These are phyloP conservation scores for Mariannaea elegans DNA, from an alignment of 2,329 filamentous ascomycete genomes.

Conservation along the genomic window DNA sequence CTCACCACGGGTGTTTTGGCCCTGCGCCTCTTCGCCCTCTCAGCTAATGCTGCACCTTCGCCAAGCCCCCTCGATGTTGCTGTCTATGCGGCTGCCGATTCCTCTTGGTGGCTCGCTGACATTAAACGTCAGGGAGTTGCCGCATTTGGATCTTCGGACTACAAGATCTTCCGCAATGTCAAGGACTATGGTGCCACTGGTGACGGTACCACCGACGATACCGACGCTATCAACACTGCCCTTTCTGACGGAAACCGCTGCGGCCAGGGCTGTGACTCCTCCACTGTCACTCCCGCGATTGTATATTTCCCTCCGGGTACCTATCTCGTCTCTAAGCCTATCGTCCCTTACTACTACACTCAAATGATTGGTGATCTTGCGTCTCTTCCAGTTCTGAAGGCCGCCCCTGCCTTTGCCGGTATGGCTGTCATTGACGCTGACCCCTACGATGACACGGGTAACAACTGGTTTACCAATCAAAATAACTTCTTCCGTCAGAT, in stretches of 20 bases:
- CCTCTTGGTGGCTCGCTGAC: constrained; percentile 75
- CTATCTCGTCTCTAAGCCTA: constrained; percentile 81
- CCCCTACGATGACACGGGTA: constrained; percentile 76
- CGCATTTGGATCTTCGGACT: constrained; percentile 66
- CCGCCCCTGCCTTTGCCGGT: constrained; percentile 74
- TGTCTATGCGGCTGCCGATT: constrained; percentile 40
- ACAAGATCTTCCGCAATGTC: constrained; percentile 81
- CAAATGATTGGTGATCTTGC: constrained; percentile 87
- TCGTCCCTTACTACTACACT: constrained; percentile 91
- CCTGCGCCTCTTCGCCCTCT: constrained; percentile 51
- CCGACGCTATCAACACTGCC: constrained; percentile 85
- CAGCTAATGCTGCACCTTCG: constrained; percentile 45
- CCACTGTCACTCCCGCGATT: constrained; percentile 83
- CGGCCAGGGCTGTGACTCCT: constrained; percentile 82
- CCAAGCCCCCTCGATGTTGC: constrained; percentile 29
- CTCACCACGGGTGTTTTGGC: constrained; percentile 54
- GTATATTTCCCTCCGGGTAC: constrained; percentile 93
- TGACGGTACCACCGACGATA: constrained; percentile 80
- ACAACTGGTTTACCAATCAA: constrained; percentile 83
- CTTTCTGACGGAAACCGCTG: constrained; percentile 83
- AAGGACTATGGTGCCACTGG: constrained; percentile 78
- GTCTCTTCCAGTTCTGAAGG: constrained; percentile 78
- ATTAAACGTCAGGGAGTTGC: constrained; percentile 75
- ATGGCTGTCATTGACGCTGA: constrained; percentile 92
- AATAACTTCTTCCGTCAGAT: constrained; percentile 87